phyloP scores from a whole-genome alignment of 768 basidiomycete species.

The Floccularia luteovirens region DNA sequence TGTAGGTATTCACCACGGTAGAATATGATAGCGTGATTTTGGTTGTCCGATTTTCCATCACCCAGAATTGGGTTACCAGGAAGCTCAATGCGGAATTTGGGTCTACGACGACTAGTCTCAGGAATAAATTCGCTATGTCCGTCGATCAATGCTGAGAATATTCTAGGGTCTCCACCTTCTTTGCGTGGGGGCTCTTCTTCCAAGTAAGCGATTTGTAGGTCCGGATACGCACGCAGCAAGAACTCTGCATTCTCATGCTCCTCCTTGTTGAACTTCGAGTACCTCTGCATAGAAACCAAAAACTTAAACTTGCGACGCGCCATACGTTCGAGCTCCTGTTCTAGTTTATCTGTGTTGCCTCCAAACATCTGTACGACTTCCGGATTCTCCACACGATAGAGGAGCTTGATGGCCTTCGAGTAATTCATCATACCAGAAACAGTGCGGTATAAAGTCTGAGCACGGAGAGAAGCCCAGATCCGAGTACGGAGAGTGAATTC shows the following conservation, averaged over 20 bases:
- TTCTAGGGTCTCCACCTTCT: slow-evolving; percentile 90
- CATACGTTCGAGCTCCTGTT: slow-evolving; percentile 96
- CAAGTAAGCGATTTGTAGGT: slow-evolving; percentile 96
- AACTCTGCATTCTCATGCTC: slow-evolving; percentile 99
- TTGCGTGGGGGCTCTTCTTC: slow-evolving; percentile 93
- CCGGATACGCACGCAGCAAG: slow-evolving; percentile 93
- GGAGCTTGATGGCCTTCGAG: slow-evolving; percentile 96
- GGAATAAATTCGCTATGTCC: slow-evolving; percentile 95
- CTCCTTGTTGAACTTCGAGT: slow-evolving; percentile 99
- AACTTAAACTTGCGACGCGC: slow-evolving; percentile 98
- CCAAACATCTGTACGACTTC: slow-evolving; percentile 97
- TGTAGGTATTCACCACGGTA: slow-evolving; percentile 99
- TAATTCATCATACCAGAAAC: slow-evolving; percentile 99
- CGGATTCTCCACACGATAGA: slow-evolving; percentile 99
- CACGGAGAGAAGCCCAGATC: slow-evolving; percentile 98
- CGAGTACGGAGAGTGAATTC: slow-evolving; percentile 98
- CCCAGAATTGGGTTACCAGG: slow-evolving; percentile 99
- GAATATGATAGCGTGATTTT: slow-evolving; percentile 99
- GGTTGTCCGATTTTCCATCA: slow-evolving; percentile 99
- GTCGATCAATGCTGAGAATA: slow-evolving; percentile 95
- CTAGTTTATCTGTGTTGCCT: slow-evolving; percentile 94
- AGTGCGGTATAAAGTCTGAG: slow-evolving; percentile 96
- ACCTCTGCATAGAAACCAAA: slow-evolving; percentile 98
- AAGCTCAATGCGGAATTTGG: slow-evolving; percentile 97
- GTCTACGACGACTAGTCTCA: slow-evolving; percentile 80